Evolutionary conservation across 2,329 filamentous ascomycete genomes (phyloP).

Genomic region (Fusarium sp.): DNA sequence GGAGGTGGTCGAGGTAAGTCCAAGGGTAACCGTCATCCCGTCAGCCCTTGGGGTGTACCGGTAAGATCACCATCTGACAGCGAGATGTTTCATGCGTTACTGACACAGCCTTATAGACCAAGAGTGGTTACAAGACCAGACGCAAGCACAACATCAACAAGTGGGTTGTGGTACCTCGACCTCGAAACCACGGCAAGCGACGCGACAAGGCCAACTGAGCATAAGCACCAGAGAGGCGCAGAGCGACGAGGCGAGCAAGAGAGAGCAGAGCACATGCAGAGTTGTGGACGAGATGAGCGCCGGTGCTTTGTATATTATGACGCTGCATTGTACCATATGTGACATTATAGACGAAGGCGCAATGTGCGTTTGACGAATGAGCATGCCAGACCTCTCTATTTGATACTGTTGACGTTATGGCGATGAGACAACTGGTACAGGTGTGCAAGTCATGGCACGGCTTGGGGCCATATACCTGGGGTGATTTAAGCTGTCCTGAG

Average conservation of each 20-base stretch:
- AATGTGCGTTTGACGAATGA: conserved; percentile 29
- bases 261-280: conserved; percentile 26
- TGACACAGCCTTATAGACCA: conserved; percentile 63
- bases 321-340: conserved; percentile 50
- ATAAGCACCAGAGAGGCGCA: conserved; percentile 28
- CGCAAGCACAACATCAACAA: conserved; percentile 91
- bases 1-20: conserved; percentile 99
- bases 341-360: conserved; percentile 44
- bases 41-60: conserved; percentile 95
- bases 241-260: conserved; percentile 4
- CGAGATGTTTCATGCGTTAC: background rate
- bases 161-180: conserved; percentile 85
- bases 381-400: conserved; percentile 18
- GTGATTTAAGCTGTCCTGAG: background rate
- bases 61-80: conserved; percentile 67
- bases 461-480: background rate
- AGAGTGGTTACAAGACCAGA: conserved; percentile 92
- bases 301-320: conserved; percentile 47
- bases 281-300: conserved; percentile 24
- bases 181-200: conserved; percentile 92
- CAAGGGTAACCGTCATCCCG: conserved; percentile 96
- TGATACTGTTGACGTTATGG: background rate
- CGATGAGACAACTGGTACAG: background rate
- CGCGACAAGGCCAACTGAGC: conserved; percentile 68
- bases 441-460: background rate